phyloP scores from a whole-genome alignment of 805 yeast species.

The Kluyveromyces starmeri region DNA sequence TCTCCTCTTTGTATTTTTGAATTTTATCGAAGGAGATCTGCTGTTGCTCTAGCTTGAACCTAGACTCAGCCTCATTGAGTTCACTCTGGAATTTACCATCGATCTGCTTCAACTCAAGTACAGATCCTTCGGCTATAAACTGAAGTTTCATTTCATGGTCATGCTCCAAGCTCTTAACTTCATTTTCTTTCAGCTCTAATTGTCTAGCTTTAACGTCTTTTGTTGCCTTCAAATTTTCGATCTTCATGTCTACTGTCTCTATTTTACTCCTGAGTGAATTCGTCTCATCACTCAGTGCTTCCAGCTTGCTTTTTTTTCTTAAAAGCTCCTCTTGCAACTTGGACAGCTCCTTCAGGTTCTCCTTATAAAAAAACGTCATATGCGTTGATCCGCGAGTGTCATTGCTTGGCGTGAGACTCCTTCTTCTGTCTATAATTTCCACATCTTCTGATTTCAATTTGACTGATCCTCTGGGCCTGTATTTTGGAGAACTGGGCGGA shows the following conservation, averaged over 20 bases:
- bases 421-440: not conserved
- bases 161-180: slow-evolving; percentile 24
- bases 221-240: slow-evolving; percentile 24
- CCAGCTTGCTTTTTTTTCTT: slow-evolving; percentile 19
- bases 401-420: slow-evolving; percentile 4
- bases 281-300: slow-evolving; percentile 19
- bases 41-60: slow-evolving; percentile 32
- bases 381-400: slow-evolving; percentile 9
- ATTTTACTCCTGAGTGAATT: slow-evolving; percentile 14
- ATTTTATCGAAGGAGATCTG: slow-evolving; percentile 30
- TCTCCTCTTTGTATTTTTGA: slow-evolving; percentile 25
- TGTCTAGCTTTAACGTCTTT: slow-evolving; percentile 20
- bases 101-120: slow-evolving; percentile 27
- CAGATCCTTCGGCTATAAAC: slow-evolving; percentile 25
- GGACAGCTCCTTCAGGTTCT: slow-evolving; percentile 25
- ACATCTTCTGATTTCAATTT: not conserved
- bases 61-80: slow-evolving; percentile 28
- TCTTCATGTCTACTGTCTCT: slow-evolving; percentile 17
- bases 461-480: slow-evolving; percentile 2
- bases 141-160: slow-evolving; percentile 20
- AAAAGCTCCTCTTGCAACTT: slow-evolving; percentile 21
- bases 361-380: slow-evolving; percentile 25
- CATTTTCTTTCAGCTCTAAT: slow-evolving; percentile 26
- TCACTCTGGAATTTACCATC: slow-evolving; percentile 32
- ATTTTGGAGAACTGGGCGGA: slow-evolving; percentile 1